Evolutionary conservation across 108 stramenopile species (phyloP), one percentile per base, ranked within the genome.

Genomic region (Epithemia pelagica): DNA sequence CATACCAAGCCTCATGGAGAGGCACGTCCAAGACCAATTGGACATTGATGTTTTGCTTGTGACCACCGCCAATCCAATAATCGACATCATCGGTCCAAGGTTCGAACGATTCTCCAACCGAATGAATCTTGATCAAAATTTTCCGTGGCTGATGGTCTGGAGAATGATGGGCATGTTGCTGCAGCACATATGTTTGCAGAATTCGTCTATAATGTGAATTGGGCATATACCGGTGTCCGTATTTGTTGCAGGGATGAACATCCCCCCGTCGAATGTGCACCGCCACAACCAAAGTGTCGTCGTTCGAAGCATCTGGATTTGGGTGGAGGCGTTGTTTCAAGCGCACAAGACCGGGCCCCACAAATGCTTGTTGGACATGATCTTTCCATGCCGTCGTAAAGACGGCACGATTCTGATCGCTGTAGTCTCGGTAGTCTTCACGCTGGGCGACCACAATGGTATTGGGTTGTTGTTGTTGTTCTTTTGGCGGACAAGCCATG

Each of bases 241-340:
- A 51, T 26, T 67, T 64, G 52, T 53, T 33, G 62, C 72, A 72
- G 3, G 72, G 72, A 3, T 58, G 58, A 22, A 72, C 72, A 60
- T 72, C 72, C 7, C 72, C 54, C 2, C 72, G 72, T 58, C 72
- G 65, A 46, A 72, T 28, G 51, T 72, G 72, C 10, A 66, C 58
- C 15, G 65, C 65, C 21, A 66, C 58, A 20, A 19, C 18, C 18
- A 52, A 19, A 32, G 32, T 10, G 15, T 15, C 18, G 32, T 25
- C 62, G 62, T 30, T 63, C 22, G 62, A 15, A 15, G 18, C 20
- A 15, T 15, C 18, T 15, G 52, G 52, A 19, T 15, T 19, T 20
- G 52, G 52, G 15, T 20, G 52, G 52, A 15, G 52, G 20, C 15
- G 52, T 20, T 15, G 20, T 52, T 52, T 52, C 18, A 52, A 19